Conservation (phyloP, 179 eudicot genomes). For the Pouteria campechiana region DNA sequence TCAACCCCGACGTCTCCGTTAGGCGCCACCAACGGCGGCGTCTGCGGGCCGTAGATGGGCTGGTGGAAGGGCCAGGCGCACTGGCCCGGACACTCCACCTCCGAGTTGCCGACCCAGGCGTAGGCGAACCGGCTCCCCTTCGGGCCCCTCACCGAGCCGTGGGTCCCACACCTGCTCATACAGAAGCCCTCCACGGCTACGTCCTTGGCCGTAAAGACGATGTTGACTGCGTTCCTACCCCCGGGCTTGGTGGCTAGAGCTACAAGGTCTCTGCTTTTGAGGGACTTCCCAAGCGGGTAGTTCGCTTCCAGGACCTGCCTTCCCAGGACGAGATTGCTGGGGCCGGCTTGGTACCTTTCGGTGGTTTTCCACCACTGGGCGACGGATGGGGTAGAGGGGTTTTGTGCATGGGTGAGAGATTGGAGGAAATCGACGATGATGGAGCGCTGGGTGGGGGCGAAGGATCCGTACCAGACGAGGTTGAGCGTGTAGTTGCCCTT, state of each 20-base stretch:
- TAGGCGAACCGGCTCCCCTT: slow-evolving; percentile 18
- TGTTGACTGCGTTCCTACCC: slow-evolving; percentile 8
- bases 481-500: slow-evolving; percentile 44
- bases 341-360: slow-evolving; percentile 32
- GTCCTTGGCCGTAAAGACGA: slow-evolving; percentile 42
- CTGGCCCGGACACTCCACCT: slow-evolving; percentile 50
- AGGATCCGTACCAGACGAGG: slow-evolving; percentile 60
- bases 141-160: slow-evolving; percentile 26
- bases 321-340: slow-evolving; percentile 23
- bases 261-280: slow-evolving; percentile 21
- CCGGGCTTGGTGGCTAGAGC: slow-evolving; percentile 13
- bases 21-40: slow-evolving; percentile 44
- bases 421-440: slow-evolving; percentile 43
- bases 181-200: slow-evolving; percentile 57
- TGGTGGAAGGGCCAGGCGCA: slow-evolving; percentile 62
- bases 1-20: slow-evolving; percentile 68
- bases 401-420: slow-evolving; percentile 17
- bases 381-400: slow-evolving; percentile 35
- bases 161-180: slow-evolving; percentile 50
- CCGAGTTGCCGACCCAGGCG: slow-evolving; percentile 60
- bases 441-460: slow-evolving; percentile 48
- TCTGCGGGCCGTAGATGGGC: slow-evolving; percentile 61
- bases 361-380: slow-evolving; percentile 63
- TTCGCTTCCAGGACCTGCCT: slow-evolving; percentile 23
- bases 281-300: slow-evolving; percentile 37